Evolutionary conservation across 176 grass and related monocot species (phyloP), one percentile per base, ranked within the genome.

Genomic region (Coix lacrymajobi): DNA sequence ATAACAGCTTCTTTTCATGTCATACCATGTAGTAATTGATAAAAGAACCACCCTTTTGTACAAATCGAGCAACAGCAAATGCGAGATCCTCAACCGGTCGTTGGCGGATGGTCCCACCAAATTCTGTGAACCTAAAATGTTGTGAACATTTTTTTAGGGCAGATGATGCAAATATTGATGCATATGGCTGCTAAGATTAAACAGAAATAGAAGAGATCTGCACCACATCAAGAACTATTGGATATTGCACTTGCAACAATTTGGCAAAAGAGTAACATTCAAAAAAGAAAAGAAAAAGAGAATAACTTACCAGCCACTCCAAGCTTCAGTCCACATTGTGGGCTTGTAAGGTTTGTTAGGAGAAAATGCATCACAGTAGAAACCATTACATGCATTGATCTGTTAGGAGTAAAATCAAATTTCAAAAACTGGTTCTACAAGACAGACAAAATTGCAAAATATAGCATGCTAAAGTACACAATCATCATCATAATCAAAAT

Each of bases 1-100:
- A 43, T 37, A 41, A 17, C 14, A 69, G 71, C 14, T 80, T 70
- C 43, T 54, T 69, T 45, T 79, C 46, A 70, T 40, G 12, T 2
- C 89, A 83, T 80, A 99, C 97, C 97, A 99, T 99, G 75, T 99
- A 99, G 79, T 99, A 99, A 76, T 99, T 99, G 85, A 99, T 86
- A 77, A 99, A 99, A 77, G 97, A 99, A 20, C 97, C 97, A 84
- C 97, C 97, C 89, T 99, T 99, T 45, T 96, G 97, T 44, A 99
- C 86, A 20, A 99, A 99, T 44, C 97, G 97, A 84, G 97, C 91
- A 72, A 94, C 97, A 48, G 85, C 87, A 79, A 94, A 99, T 87
- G 97, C 93, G 19, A 99, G 92, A 83, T 99, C 97, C 85, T 99
- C 85, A 48, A 77, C 97, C 4, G 97, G 97, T 51, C 97, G 83